Evolutionary conservation across 2,329 filamentous ascomycete species (phyloP), one percentile per base, ranked within the genome.

Genomic region (Fusarium gaditjirri): DNA sequence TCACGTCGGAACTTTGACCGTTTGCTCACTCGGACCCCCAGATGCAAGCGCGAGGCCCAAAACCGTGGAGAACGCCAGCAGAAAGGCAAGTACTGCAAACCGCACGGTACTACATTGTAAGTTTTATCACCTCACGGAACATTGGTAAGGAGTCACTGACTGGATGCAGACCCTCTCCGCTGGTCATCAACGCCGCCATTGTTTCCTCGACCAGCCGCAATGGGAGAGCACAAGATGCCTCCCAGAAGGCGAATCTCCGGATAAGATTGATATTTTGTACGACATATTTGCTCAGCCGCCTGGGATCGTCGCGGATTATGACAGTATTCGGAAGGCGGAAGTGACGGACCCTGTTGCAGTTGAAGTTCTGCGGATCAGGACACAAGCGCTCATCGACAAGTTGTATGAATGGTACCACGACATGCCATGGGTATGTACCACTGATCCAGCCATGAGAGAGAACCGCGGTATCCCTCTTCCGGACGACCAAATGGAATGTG

Each of bases 41-140:
- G 68, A n/a, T 70, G 47, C 68, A 70, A 39, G 55, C 67, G 6
- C 68, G 67, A 35, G 68, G 68, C 1, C 68, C 68, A 13, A 67
- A 35, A 6, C 44, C 31, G 2, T 42, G 68, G 50, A 46, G 33
- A 23, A 62, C 39, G 0, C 38, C 35, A 8, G 36, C 55, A 11
- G 68, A 70, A n/a, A 70, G 56, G 17, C 50, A 62, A 4, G 21
- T 70, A 21, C 31, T 65, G n/a, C 67, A 57, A 5, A 29, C 49
- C 23, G 61, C 46, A 17, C 43, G 68, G 8, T 70, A 70, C 10
- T 70, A 62, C 2, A 61, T 56, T 4, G 68, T 70, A 21, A n/a
- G 66, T 36, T 14, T 6, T 1, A 17, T 12, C 6, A 27, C 2
- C 21, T 3, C 2, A 3, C 2, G 5, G 7, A 12, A 6, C 2